Base-by-base conservation (phyloP, 352 stramenopile genomes). In the Phytophthora multivora region DNA sequence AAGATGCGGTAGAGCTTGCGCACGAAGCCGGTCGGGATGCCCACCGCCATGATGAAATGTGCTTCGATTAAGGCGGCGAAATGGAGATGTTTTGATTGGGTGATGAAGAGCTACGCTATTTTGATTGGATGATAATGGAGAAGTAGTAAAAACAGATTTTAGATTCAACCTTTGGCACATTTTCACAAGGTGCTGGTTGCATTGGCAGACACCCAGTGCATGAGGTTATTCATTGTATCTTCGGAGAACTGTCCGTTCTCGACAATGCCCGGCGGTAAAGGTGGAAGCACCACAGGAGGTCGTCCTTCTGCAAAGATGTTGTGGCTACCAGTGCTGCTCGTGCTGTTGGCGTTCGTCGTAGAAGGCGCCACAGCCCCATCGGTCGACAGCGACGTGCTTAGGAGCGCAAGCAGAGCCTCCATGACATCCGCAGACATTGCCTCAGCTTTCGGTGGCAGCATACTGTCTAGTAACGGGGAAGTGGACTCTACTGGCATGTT, bases 1-100 rank as follows among this genome's bases (percentile, higher is more conserved):
- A 93, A 61, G 65, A 93, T 90, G 62, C 78, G 79, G 70, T 93
- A 93, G 18, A 93, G 80, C 64, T 93, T 93, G 55, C 83, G 75
- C 64, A 93, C 80, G 52, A 93, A 93, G 57, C 81, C 83, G 51
- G 79, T 88, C 8, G 81, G 75, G 70, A 93, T 93, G 52, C 74
- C 80, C 38, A 69, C 65, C 41, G 69, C 69, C 64, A 77, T 77
- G 47, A 33, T 33, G 13, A 12, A 2, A 7, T 16, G 9, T 6
- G 8, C 7, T 12, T 40, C n/a, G 40, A 40, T 21, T 38, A 60
- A 53, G 30, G 10, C 30, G 7, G 11, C 4, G 15, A 28, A 31
- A 38, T 36, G 23, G 15, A 36, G 43, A 50, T 4, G 19, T 36
- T 13, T 10, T 26, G 43, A 51, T 51, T 51, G 43, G 43, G 26